Conservation (phyloP, 164 flowering plant genomes). For the Chimonanthus praecox region DNA sequence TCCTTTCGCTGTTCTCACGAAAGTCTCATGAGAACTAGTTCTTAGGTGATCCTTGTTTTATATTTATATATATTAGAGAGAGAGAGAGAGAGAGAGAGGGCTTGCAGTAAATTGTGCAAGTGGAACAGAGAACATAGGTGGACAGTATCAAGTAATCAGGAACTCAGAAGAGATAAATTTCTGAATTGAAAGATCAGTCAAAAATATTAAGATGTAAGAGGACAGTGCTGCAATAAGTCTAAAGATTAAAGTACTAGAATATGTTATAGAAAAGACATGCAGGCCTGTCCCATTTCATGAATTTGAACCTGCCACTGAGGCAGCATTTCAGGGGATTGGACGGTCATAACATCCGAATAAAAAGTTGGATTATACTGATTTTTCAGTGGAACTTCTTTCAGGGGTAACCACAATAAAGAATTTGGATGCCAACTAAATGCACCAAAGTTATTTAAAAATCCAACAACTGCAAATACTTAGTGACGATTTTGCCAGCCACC, state of each 20-base stretch:
- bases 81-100: not conserved
- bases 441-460: not conserved
- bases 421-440: not conserved
- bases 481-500: not conserved
- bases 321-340: not conserved
- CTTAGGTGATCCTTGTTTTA: too few relatives aligned
- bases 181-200: not conserved
- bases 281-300: not conserved
- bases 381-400: not conserved
- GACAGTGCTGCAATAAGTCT: not conserved
- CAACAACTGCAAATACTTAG: not conserved
- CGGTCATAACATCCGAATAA: not conserved
- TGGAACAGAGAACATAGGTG: not conserved
- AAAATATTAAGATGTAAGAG: not conserved
- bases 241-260: not conserved
- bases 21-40: too few relatives aligned
- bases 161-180: not conserved
- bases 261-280: not conserved
- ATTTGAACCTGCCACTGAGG: not conserved
- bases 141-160: not conserved
- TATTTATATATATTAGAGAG: too few relatives aligned
- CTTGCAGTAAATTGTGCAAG: not conserved
- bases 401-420: not conserved
- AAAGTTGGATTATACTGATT: not conserved
- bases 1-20: too few relatives aligned